Evolutionary conservation across 352 stramenopile genomes (phyloP).

Genomic region (Phytophthora sojae): DNA sequence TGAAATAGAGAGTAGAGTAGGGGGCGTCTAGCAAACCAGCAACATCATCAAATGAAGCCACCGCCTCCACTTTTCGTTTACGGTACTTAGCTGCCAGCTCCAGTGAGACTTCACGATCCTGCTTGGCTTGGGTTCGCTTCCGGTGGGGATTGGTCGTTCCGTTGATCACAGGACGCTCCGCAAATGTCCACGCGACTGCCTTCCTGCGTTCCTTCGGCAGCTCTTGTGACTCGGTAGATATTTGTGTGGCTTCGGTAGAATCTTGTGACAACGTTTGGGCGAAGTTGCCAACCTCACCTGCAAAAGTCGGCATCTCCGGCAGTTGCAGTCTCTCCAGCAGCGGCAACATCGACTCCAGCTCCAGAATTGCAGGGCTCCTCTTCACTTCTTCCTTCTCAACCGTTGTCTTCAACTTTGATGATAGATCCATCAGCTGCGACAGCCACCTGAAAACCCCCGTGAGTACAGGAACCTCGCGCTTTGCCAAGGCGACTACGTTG

Average conservation of each 20-base stretch:
- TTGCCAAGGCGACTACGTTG: not conserved
- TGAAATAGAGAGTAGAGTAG: not conserved
- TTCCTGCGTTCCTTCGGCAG: not conserved
- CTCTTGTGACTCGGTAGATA: not conserved
- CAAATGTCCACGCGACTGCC: not conserved
- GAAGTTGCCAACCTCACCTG: not conserved
- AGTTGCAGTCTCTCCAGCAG: not conserved
- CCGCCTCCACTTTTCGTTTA: not conserved
- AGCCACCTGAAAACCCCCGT: not conserved
- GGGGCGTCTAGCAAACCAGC: not conserved
- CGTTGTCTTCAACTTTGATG: not conserved
- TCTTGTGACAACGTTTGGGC: not conserved
- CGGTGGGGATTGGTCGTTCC: constrained; percentile 6
- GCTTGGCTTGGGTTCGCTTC: not conserved
- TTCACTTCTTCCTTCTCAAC: not conserved
- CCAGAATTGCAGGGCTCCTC: not conserved
- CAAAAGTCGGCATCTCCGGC: not conserved
- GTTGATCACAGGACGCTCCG: not conserved
- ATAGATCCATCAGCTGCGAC: too few species aligned
- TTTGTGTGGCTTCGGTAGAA: not conserved
- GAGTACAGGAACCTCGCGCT: not conserved
- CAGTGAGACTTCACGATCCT: not conserved
- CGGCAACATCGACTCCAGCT: not conserved
- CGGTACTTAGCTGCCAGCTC: not conserved
- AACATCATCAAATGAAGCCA: not conserved